A percentile compares a stretch with the other conserved stretches of the same genome.
These are phyloP conservation scores for Chenopodium quinoa DNA, from an alignment of 148 eudicot species.

Conservation along the genomic window DNA sequence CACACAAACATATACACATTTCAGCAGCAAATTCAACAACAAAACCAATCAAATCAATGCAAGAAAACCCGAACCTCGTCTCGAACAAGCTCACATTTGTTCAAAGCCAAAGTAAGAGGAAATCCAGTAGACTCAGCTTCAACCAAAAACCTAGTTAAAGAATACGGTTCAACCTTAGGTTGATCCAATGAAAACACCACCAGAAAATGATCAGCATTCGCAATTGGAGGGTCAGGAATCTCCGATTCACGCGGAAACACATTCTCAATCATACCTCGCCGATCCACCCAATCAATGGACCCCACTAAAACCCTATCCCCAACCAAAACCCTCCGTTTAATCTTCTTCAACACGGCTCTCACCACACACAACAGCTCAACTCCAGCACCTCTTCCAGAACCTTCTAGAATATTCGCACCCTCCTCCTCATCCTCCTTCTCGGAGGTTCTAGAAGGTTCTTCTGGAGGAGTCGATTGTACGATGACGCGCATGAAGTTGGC, in stretches of 20 bases:
- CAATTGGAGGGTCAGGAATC: slow-evolving; percentile 84
- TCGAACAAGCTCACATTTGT: slow-evolving; percentile 75
- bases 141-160: slow-evolving; percentile 77
- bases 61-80: slow-evolving; percentile 49
- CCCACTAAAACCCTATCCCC: slow-evolving; percentile 91
- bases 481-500: slow-evolving; percentile 98
- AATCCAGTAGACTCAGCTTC: slow-evolving; percentile 85
- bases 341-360: slow-evolving; percentile 90
- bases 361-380: slow-evolving; percentile 80
- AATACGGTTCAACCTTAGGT: slow-evolving; percentile 67
- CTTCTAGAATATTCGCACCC: not conserved
- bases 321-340: slow-evolving; percentile 72
- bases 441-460: not conserved
- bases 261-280: slow-evolving; percentile 86
- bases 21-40: not conserved
- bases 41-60: not conserved
- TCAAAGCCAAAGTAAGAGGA: slow-evolving; percentile 72
- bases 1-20: too few relatives aligned
- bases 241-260: slow-evolving; percentile 62
- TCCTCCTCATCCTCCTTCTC: not conserved
- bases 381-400: slow-evolving; percentile 17
- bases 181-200: slow-evolving; percentile 78
- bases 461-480: slow-evolving; percentile 30
- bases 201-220: slow-evolving; percentile 82
- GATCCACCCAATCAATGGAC: slow-evolving; percentile 83